Percentiles rank a stretch among this genome's conserved stretches.
These are phyloP conservation scores for Drechmeria coniospora DNA, from an alignment of 2,329 filamentous ascomycete genomes.

Conservation along the genomic window DNA sequence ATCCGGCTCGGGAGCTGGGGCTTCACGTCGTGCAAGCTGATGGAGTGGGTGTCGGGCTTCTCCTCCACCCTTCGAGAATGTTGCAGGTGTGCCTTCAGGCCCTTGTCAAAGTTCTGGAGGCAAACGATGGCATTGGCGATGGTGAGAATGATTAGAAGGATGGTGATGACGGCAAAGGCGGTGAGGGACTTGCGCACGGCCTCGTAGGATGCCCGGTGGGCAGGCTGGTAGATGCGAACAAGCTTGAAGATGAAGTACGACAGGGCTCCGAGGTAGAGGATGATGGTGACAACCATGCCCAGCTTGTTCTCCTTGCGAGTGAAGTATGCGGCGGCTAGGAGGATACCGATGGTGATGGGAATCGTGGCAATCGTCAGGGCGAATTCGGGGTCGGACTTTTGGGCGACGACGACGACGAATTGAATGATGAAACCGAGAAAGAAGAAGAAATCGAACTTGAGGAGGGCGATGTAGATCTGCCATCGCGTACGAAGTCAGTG, in stretches of 20 bases:
- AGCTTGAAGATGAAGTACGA: constrained; percentile 98
- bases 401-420: constrained; percentile 81
- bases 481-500: constrained; percentile 10
- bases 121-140: constrained; percentile 78
- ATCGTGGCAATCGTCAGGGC: constrained; percentile 79
- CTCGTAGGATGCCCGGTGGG: constrained; percentile 45
- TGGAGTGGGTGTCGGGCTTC: constrained; percentile 40
- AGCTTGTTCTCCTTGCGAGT: constrained; percentile 66
- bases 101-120: constrained; percentile 79
- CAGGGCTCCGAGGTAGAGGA: constrained; percentile 76
- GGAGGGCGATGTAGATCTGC: constrained; percentile 88
- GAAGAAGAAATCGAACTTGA: constrained; percentile 99
- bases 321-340: constrained; percentile 72
- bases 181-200: constrained; percentile 77
- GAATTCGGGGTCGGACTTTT: constrained; percentile 56
- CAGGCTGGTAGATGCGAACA: constrained; percentile 74
- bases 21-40: constrained; percentile 42
- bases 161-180: constrained; percentile 85
- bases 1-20: constrained; percentile 37
- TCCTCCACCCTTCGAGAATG: constrained; percentile 33
- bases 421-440: constrained; percentile 98
- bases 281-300: constrained; percentile 65
- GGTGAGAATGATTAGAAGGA: constrained; percentile 74
- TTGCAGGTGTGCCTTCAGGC: constrained; percentile 74
- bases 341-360: constrained; percentile 77